A percentile compares a stretch with the other conserved stretches of the same genome.
Conservation (phyloP, 352 stramenopile species). For the Phytophthora ohioensis region DNA sequence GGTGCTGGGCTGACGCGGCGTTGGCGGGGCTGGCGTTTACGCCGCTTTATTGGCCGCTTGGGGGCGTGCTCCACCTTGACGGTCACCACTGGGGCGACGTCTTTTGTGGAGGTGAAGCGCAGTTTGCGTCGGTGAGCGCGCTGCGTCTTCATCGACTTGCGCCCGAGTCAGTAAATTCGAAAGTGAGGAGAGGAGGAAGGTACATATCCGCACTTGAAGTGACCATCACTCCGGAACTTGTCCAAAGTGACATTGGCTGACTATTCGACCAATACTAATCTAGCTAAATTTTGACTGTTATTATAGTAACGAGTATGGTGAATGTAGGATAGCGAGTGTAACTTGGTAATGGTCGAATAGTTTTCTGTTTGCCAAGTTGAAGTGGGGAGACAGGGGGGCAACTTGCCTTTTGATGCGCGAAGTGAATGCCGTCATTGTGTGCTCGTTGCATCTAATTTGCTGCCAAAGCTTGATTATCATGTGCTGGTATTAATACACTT, state of each 20-base stretch:
- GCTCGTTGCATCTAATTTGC: no score
- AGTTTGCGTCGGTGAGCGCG: slow-evolving; percentile 38
- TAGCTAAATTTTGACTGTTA: neutral
- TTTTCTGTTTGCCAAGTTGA: slow-evolving; percentile 30
- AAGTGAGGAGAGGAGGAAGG: slow-evolving; percentile 32
- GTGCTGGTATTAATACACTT: no score
- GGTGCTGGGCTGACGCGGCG: slow-evolving; percentile 20
- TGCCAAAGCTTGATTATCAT: no score
- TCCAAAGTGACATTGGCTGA: neutral
- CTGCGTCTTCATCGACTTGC: slow-evolving; percentile 41
- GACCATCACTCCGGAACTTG: slow-evolving; percentile 32
- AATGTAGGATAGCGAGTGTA: no score
- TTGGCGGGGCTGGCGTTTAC: slow-evolving; percentile 29
- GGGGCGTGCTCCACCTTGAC: slow-evolving; percentile 23
- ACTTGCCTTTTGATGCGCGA: neutral
- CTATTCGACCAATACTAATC: slow-evolving; percentile 11
- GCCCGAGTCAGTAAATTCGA: slow-evolving; percentile 28
- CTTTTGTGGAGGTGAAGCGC: slow-evolving; percentile 30
- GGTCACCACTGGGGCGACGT: slow-evolving; percentile 14
- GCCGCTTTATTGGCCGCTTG: slow-evolving; percentile 31
- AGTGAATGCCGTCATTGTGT: no score
- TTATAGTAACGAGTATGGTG: no score
- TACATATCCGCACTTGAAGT: slow-evolving; percentile 27
- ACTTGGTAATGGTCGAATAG: slow-evolving; percentile 8
- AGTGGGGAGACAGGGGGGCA: slow-evolving; percentile 18